These are phyloP conservation scores for Hypoxylon sp. DNA, from an alignment of 2,329 filamentous ascomycete species.

Conservation along the genomic window DNA sequence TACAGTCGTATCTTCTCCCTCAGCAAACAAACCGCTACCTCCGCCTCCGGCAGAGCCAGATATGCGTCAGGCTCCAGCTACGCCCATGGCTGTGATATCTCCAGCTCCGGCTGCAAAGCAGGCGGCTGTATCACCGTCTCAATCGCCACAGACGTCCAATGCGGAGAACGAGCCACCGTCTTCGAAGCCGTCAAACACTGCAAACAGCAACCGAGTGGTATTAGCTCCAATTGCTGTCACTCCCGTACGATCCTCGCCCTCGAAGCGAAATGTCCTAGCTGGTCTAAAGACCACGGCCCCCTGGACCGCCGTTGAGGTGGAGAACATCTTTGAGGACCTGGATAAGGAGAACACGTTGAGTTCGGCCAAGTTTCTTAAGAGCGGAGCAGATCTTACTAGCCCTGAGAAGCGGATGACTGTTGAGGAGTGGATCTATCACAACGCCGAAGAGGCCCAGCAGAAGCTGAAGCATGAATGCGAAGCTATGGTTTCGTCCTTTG, in stretches of 20 bases:
- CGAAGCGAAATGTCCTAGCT: conserved; percentile 71
- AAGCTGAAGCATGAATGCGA: conserved; percentile 87
- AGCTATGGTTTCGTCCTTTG: conserved; percentile 84
- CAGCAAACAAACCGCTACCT: conserved; percentile 52
- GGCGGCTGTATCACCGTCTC: conserved; percentile 72
- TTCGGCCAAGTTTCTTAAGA: conserved; percentile 61
- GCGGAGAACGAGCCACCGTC: conserved; percentile 85
- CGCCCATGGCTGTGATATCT: conserved; percentile 61
- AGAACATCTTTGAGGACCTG: conserved; percentile 73
- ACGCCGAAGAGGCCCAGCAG: conserved; percentile 84
- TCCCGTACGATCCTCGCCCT: conserved; percentile 70
- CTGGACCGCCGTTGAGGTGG: conserved; percentile 84
- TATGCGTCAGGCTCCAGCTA: conserved; percentile 56
- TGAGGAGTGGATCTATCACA: conserved; percentile 90
- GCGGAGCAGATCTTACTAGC: conserved; percentile 75
- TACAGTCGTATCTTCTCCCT: conserved; percentile 32
- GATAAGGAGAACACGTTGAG: conserved; percentile 68
- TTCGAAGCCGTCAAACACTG: conserved; percentile 68
- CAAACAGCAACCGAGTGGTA: conserved; percentile 63
- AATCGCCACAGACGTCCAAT: conserved; percentile 82
- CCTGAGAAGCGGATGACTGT: conserved; percentile 92
- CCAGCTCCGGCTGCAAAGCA: conserved; percentile 67
- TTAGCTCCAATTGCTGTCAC: conserved; percentile 65
- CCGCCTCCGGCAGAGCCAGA: conserved; percentile 49
- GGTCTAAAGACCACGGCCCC: conserved; percentile 70